Evolutionary conservation across 139 green algal genomes (phyloP).

Genomic region (Klebsormidium nitens): DNA sequence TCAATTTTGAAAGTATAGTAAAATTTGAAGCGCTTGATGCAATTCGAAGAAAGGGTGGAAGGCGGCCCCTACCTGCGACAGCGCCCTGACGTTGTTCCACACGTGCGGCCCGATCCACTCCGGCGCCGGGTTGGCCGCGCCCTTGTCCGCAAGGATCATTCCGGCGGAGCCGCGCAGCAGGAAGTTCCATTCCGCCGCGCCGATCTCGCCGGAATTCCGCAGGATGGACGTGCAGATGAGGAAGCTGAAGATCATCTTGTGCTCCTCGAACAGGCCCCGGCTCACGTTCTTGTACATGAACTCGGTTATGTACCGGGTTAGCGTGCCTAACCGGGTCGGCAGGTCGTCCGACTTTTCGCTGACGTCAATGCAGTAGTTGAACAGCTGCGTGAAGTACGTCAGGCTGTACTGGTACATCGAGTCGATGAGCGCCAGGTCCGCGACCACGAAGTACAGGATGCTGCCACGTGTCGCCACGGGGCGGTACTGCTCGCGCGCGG

Average conservation of each 20-base stretch:
- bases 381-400: constrained; percentile 68
- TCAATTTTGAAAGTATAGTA: too few relatives aligned
- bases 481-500: constrained; percentile 66
- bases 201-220: constrained; percentile 51
- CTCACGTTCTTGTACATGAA: constrained; percentile 77
- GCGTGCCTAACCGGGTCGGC: constrained; percentile 49
- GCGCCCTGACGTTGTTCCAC: constrained; percentile 37
- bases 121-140: constrained; percentile 20
- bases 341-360: constrained; percentile 55
- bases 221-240: constrained; percentile 54
- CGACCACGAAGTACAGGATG: constrained; percentile 73
- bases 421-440: constrained; percentile 68
- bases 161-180: constrained; percentile 40
- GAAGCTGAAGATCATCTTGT: constrained; percentile 74
- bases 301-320: constrained; percentile 59
- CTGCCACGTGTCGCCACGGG: constrained; percentile 55
- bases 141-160: background rate
- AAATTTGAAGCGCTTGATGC: too few relatives aligned
- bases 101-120: constrained; percentile 40
- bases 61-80: too few relatives aligned
- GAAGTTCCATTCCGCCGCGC: constrained; percentile 67
- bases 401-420: constrained; percentile 81
- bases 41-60: too few relatives aligned
- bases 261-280: constrained; percentile 70
- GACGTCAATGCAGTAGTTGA: constrained; percentile 70